phyloP scores from a whole-genome alignment of 257 asterid species.

The Solanum infundibuliforme region DNA sequence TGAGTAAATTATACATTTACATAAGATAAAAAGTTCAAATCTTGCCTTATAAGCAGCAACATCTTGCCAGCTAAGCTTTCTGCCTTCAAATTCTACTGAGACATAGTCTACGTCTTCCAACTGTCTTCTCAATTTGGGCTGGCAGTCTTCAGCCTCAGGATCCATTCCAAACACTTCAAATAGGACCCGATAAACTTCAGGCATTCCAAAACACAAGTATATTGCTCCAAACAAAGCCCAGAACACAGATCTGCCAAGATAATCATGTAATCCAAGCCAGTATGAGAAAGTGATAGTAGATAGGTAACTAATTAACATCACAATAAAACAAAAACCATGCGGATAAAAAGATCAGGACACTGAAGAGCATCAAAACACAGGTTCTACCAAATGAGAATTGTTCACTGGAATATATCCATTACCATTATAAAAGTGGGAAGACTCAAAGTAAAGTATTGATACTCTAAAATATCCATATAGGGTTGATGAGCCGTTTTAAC shows the following conservation, averaged over 20 bases:
- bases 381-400: background rate
- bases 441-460: background rate
- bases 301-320: background rate
- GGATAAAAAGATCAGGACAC: background rate
- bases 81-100: constrained; percentile 80
- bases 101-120: constrained; percentile 93
- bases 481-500: background rate
- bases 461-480: background rate
- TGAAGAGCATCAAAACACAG: background rate
- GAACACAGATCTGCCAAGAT: constrained; percentile 65
- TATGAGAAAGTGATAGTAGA: background rate
- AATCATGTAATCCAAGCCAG: background rate
- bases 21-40: background rate
- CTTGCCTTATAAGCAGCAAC: constrained; percentile 77
- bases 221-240: constrained; percentile 99
- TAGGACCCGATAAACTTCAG: constrained; percentile 93
- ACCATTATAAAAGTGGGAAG: background rate
- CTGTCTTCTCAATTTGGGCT: constrained; percentile 87
- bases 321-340: background rate
- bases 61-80: constrained; percentile 88
- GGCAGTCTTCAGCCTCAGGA: constrained; percentile 94
- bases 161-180: constrained; percentile 97
- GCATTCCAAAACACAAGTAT: constrained; percentile 93
- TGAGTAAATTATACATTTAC: background rate
- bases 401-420: background rate